Evolutionary conservation across 768 basidiomycete genomes (phyloP).

Genomic region (Leccinum longicurvipes): DNA sequence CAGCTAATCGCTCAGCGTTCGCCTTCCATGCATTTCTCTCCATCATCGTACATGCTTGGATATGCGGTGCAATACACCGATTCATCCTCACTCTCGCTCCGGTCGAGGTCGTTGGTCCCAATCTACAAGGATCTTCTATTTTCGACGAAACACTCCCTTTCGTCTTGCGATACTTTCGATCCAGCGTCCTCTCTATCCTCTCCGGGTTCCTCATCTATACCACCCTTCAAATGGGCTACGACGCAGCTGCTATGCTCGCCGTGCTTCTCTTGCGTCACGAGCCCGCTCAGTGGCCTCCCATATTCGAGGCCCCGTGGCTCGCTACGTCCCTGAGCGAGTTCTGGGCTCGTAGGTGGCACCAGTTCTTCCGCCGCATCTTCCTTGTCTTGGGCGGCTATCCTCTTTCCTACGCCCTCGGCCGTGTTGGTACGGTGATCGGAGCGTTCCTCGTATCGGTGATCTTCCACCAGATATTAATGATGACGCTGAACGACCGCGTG

Average conservation of each 20-base stretch:
- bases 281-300: too few species aligned
- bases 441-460: too few species aligned
- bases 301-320: too few species aligned
- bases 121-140: slow-evolving; percentile 26
- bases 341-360: too few species aligned
- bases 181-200: slow-evolving; percentile 41
- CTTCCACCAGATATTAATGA: too few species aligned
- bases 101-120: slow-evolving; percentile 26
- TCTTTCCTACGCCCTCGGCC: too few species aligned
- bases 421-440: too few species aligned
- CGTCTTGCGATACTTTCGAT: slow-evolving; percentile 31
- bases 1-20: slow-evolving; percentile 38
- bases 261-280: too few species aligned
- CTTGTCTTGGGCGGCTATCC: too few species aligned
- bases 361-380: too few species aligned
- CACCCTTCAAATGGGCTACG: slow-evolving; percentile 38
- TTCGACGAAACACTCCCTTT: slow-evolving; percentile 31
- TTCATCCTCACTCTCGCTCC: slow-evolving; percentile 48
- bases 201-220: slow-evolving; percentile 44
- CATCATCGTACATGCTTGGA: slow-evolving; percentile 33
- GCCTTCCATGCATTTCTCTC: slow-evolving; percentile 33
- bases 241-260: slow-evolving; percentile 1
- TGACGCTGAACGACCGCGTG: too few species aligned
- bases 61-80: slow-evolving; percentile 46
- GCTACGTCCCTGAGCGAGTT: too few species aligned